Percentiles rank a stretch among this genome's conserved stretches.
These are phyloP conservation scores for Pseudogymnoascus verrucosus DNA, from an alignment of 2,329 filamentous ascomycete genomes.

Conservation along the genomic window DNA sequence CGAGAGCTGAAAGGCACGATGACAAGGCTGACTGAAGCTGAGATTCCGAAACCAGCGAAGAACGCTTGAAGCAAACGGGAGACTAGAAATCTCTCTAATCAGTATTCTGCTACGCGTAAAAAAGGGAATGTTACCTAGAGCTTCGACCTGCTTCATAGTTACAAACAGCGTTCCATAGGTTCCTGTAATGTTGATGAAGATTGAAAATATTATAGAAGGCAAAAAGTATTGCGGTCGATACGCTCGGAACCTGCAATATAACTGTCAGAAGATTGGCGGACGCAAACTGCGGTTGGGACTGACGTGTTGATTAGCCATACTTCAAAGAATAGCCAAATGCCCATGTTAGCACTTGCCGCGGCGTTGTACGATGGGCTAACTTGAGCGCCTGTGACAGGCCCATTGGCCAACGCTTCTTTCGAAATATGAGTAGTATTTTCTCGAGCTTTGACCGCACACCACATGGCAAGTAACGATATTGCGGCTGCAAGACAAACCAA, in stretches of 20 bases:
- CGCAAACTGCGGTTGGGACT: neutral
- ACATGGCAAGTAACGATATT: neutral
- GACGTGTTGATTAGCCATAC: conserved; percentile 12
- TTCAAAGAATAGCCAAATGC: conserved; percentile 12
- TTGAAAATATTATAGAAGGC: no score
- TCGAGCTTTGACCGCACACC: neutral
- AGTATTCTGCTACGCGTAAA: neutral
- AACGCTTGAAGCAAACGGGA: neutral
- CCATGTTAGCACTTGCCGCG: conserved; percentile 11
- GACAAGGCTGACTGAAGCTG: no score
- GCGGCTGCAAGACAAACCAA: no score
- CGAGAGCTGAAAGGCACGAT: no score
- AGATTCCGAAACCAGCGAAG: no score
- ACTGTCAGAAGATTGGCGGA: no score
- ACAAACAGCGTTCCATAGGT: conserved; percentile 8
- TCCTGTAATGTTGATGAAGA: no score
- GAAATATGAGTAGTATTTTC: conserved; percentile 2
- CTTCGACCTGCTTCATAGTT: conserved; percentile 10
- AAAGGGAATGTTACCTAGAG: conserved; percentile 2
- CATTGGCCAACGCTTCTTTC: conserved; percentile 8
- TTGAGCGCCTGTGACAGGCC: conserved; percentile 10
- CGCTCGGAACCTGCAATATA: no score
- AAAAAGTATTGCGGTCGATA: no score
- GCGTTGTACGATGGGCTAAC: conserved; percentile 11
- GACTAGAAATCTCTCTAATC: neutral